Conservation (phyloP, 306 rosid genomes). For the Acacia confusa region DNA sequence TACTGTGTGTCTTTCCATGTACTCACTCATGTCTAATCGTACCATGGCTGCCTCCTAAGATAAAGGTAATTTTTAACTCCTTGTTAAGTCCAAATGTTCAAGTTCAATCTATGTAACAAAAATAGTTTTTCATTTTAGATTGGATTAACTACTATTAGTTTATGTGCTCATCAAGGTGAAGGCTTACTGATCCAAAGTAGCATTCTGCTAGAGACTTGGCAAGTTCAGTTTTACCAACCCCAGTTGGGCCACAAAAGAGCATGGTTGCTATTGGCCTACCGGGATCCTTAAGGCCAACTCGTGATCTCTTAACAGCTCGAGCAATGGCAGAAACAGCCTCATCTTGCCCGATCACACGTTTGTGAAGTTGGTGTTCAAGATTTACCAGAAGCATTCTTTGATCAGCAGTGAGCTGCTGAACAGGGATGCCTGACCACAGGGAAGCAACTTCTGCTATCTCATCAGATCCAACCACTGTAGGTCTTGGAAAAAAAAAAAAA, state of each 20-base stretch:
- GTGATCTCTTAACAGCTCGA: constrained; percentile 75
- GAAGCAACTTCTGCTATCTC: constrained; percentile 85
- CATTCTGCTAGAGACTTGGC: constrained; percentile 72
- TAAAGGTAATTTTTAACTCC: neutral
- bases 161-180: neutral
- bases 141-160: neutral
- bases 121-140: too few relatives aligned
- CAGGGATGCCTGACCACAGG: constrained; percentile 82
- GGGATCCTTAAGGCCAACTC: constrained; percentile 81
- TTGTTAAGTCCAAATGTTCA: neutral
- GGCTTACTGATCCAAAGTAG: constrained; percentile 82
- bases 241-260: constrained; percentile 86
- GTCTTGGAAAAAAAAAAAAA: constrained; percentile 37
- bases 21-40: constrained; percentile 91
- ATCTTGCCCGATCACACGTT: constrained; percentile 77
- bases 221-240: constrained; percentile 89
- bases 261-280: constrained; percentile 73
- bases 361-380: constrained; percentile 65
- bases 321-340: constrained; percentile 79
- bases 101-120: too few relatives aligned
- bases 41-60: constrained; percentile 80
- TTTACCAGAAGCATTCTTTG: constrained; percentile 55
- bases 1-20: constrained; percentile 94
- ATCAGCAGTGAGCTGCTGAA: constrained; percentile 77
- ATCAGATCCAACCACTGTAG: constrained; percentile 54